Evolutionary conservation across 2,329 filamentous ascomycete genomes (phyloP).

Genomic region (Stagonosporopsis vannaccii): DNA sequence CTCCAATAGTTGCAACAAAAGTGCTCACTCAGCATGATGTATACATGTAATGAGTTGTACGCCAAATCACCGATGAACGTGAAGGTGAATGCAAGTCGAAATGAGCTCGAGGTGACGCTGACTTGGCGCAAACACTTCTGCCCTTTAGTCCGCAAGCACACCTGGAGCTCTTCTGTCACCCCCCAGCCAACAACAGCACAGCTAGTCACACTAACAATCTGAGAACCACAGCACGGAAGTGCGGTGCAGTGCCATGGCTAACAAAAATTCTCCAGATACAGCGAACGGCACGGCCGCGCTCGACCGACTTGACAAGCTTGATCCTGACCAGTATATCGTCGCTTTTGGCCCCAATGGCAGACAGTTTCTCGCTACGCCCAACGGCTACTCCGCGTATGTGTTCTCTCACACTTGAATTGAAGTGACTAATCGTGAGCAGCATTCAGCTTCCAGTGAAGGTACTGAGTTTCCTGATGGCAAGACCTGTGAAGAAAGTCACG

Average conservation of each 20-base stretch:
- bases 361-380: slow-evolving; percentile 37
- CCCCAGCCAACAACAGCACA: not conserved
- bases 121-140: slow-evolving; percentile 11
- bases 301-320: slow-evolving; percentile 22
- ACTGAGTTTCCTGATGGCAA: slow-evolving; percentile 10
- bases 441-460: slow-evolving; percentile 29
- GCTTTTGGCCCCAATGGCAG: slow-evolving; percentile 32
- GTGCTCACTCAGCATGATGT: not conserved
- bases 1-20: not conserved
- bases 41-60: not conserved
- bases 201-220: not conserved
- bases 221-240: not conserved
- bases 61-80: not conserved
- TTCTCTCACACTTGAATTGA: not conserved
- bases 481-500: slow-evolving; percentile 24
- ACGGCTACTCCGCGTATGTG: slow-evolving; percentile 38
- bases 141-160: too few species aligned
- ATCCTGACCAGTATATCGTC: slow-evolving; percentile 35
- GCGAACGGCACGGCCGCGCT: slow-evolving; percentile 17
- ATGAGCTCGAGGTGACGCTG: not conserved
- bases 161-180: not conserved
- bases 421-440: slow-evolving; percentile 19
- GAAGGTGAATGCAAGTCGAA: not conserved
- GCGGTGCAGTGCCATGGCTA: not conserved
- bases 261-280: not conserved